Evolutionary conservation across 805 yeast species (phyloP).

Genomic region (Wickerhamiella brachini): DNA sequence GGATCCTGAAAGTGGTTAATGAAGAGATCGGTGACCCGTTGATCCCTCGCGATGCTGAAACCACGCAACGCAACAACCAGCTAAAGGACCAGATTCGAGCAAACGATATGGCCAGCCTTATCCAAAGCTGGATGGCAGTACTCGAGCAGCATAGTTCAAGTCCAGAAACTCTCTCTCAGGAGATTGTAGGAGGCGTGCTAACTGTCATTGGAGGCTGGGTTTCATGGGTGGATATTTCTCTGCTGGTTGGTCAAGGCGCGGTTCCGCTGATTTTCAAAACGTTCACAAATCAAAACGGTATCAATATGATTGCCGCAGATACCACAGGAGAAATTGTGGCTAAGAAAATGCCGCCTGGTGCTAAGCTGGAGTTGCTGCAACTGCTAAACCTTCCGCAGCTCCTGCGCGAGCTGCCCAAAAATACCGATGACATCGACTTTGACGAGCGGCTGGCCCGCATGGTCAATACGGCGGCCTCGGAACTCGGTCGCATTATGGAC

Average conservation of each 20-base stretch:
- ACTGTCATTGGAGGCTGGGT: constrained; percentile 71
- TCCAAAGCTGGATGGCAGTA: constrained; percentile 23
- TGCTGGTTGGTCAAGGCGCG: constrained; percentile 50
- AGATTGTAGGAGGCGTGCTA: constrained; percentile 44
- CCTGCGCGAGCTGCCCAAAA: constrained; percentile 27
- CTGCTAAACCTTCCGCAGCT: constrained; percentile 53
- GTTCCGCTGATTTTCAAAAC: constrained; percentile 40
- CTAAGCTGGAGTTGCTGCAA: constrained; percentile 54
- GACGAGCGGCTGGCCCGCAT: constrained; percentile 65
- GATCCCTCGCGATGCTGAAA: constrained; percentile 48
- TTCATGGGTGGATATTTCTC: constrained; percentile 79
- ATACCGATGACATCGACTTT: constrained; percentile 41
- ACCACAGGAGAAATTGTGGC: constrained; percentile 52
- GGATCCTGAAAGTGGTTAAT: constrained; percentile 65
- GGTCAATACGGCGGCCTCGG: constrained; percentile 59
- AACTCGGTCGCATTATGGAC: constrained; percentile 56
- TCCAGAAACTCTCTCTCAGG: constrained; percentile 14
- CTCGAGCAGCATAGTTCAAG: neutral
- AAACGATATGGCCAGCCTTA: constrained; percentile 51
- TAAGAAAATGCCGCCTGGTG: constrained; percentile 65
- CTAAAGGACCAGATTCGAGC: constrained; percentile 75
- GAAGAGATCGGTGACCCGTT: constrained; percentile 89
- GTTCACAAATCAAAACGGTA: constrained; percentile 30
- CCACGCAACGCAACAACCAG: constrained; percentile 47
- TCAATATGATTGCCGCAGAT: constrained; percentile 37